Evolutionary conservation across 352 stramenopile species (phyloP).

Genomic region (Globisporangium echinulatum): DNA sequence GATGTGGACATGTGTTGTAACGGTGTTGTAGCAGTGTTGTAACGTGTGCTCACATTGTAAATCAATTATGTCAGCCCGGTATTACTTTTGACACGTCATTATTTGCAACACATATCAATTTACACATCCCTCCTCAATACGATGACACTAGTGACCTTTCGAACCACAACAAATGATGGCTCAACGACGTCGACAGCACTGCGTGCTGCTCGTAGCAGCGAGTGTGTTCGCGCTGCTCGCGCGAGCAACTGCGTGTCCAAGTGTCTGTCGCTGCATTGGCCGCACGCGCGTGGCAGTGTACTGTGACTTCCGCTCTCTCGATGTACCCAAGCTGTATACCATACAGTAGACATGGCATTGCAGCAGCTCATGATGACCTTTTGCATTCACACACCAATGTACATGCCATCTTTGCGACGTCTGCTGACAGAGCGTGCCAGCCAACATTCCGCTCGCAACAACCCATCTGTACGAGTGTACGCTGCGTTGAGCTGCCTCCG

Average conservation of each 20-base stretch:
- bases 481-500: slow-evolving; percentile 1
- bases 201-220: not conserved
- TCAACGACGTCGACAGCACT: not conserved
- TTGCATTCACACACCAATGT: not conserved
- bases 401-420: not conserved
- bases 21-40: too few species aligned
- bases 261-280: slow-evolving; percentile 58
- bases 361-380: slow-evolving; percentile 1
- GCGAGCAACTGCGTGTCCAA: slow-evolving; percentile 22
- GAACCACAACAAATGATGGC: too few species aligned
- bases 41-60: too few species aligned
- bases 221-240: not conserved
- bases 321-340: slow-evolving; percentile 18
- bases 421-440: slow-evolving; percentile 33
- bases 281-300: slow-evolving; percentile 60
- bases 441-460: slow-evolving; percentile 58
- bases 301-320: slow-evolving; percentile 65
- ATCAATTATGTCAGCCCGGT: too few species aligned
- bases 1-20: too few species aligned
- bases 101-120: too few species aligned
- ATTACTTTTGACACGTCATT: too few species aligned
- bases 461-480: slow-evolving; percentile 53
- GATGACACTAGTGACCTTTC: too few species aligned
- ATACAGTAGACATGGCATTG: not conserved
- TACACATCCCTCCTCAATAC: too few species aligned